Evolutionary conservation across 768 basidiomycete species (phyloP).

Genomic region (Glaciozyma antarctica): DNA sequence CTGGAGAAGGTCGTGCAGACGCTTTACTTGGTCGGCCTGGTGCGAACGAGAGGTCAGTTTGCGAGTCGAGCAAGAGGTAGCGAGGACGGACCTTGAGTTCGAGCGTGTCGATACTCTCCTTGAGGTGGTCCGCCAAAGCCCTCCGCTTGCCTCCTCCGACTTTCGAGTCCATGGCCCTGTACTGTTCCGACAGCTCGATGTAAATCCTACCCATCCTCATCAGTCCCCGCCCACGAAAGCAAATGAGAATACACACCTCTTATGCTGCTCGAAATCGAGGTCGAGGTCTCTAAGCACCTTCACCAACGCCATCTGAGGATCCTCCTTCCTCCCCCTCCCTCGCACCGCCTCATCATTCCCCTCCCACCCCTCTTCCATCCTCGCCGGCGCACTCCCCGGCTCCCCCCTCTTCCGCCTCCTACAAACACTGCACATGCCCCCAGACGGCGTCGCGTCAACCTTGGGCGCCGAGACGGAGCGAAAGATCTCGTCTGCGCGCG

Average conservation of each 20-base stretch:
- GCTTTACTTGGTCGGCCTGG: conserved; percentile 89
- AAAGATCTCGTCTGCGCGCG: conserved; percentile 1
- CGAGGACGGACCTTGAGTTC: conserved; percentile 62
- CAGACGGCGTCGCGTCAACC: not conserved
- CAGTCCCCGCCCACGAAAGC: not conserved
- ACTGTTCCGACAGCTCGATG: conserved; percentile 80
- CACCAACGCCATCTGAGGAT: conserved; percentile 77
- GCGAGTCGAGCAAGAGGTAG: not conserved
- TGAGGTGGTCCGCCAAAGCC: conserved; percentile 75
- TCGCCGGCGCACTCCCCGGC: too few species aligned
- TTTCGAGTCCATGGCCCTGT: conserved; percentile 75
- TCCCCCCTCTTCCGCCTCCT: conserved; percentile 2
- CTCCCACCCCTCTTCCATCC: not conserved
- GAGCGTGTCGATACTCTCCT: conserved; percentile 80
- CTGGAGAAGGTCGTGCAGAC: conserved; percentile 68
- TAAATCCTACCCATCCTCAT: conserved; percentile 56
- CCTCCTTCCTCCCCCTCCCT: conserved; percentile 18
- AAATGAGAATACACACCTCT: conserved; percentile 54
- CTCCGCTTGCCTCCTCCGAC: conserved; percentile 72
- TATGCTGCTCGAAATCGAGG: conserved; percentile 90
- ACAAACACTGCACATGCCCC: conserved; percentile 7
- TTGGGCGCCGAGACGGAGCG: not conserved
- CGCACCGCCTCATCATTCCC: conserved; percentile 3
- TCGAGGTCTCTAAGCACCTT: conserved; percentile 79
- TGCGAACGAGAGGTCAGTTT: not conserved